Base-by-base conservation (phyloP, 1,139 yeast genomes). In the Suhomyces taliae region DNA sequence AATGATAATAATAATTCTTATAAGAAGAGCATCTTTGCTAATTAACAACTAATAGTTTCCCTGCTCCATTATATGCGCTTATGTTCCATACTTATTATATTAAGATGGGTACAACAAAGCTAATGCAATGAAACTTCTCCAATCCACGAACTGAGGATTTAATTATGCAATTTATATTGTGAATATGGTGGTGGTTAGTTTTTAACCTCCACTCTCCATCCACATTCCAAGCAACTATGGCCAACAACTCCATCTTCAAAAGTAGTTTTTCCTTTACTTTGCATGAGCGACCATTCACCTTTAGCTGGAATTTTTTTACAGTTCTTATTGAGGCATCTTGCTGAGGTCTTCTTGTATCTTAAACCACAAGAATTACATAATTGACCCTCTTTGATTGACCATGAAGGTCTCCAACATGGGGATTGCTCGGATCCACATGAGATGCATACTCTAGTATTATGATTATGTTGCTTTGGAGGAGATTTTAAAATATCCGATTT, bases 341-440 rank as follows among this genome's bases (percentile, higher is more conserved):
- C 95, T 35, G 89, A 87, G 1, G 98, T 91, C 70, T 93, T 93
- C 67, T 93, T 90, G 70, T 89, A 93, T 55, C 99, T 77, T 58
- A 93, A 75, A 1, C 99, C 99, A 70, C 99, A 93, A 1, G 97
- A 89, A 65, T 93, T 93, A 72, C 99, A 93, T 58, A 93, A 77
- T 69, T 91, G 98, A 12, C 97, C 98, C 51, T 87, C 90, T 58
- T 83, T 79, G 40, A 77, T 72, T 4, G 95, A 84, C 99, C 99
- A 93, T 7, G 96, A 86, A 2, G 99, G 99, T 63, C 99, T 81
- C 99, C 99, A 93, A 67, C 99, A 93, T 9, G 99, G 99, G 10
- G 96, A 88, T 57, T 87, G 95, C 53, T 85, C 88, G 1, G 95
- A 83, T 10, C 91, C 90, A 69, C 99, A 93, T 6, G 97, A 89